Percentiles rank a stretch among this genome's conserved stretches.
These are phyloP conservation scores for Sordariomycetes sp. DNA, from an alignment of 2,329 filamentous ascomycete genomes.

Conservation along the genomic window DNA sequence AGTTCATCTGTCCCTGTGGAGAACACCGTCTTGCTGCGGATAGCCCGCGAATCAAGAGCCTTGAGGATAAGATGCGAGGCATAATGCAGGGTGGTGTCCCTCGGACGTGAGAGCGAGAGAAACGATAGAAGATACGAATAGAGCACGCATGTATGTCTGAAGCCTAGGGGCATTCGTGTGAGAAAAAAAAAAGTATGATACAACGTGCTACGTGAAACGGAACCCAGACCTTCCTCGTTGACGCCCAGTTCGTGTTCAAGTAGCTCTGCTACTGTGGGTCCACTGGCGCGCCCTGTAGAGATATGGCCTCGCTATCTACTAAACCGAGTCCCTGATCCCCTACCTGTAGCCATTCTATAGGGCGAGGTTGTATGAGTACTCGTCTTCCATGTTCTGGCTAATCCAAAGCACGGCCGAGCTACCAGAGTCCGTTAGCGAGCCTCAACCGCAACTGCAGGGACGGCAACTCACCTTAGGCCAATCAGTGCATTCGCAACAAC, in stretches of 20 bases:
- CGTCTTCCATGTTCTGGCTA: conserved; percentile 63
- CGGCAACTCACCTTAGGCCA: conserved; percentile 39
- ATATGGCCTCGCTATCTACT: background rate
- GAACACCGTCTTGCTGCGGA: background rate
- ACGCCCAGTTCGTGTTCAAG: background rate
- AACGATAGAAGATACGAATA: background rate
- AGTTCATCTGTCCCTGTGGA: conserved; percentile 3
- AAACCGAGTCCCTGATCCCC: background rate
- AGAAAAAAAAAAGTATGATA: background rate
- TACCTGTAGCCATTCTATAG: conserved; percentile 24
- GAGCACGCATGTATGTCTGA: background rate
- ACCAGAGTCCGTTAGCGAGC: background rate
- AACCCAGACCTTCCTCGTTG: background rate
- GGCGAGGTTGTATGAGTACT: conserved; percentile 58
- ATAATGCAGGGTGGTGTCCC: background rate
- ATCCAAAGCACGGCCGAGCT: conserved; percentile 57
- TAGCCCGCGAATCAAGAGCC: background rate
- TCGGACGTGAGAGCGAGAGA: background rate
- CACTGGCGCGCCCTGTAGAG: background rate
- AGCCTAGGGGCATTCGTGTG: background rate
- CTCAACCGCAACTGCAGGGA: background rate
- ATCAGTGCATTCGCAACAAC: conserved; percentile 55
- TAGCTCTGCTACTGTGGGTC: background rate
- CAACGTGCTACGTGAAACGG: background rate
- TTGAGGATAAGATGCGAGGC: background rate